Evolutionary conservation across 1,284 basidiomycete species (phyloP), one percentile per base, ranked within the genome.

Genomic region (Cystobasidium pallidum): DNA sequence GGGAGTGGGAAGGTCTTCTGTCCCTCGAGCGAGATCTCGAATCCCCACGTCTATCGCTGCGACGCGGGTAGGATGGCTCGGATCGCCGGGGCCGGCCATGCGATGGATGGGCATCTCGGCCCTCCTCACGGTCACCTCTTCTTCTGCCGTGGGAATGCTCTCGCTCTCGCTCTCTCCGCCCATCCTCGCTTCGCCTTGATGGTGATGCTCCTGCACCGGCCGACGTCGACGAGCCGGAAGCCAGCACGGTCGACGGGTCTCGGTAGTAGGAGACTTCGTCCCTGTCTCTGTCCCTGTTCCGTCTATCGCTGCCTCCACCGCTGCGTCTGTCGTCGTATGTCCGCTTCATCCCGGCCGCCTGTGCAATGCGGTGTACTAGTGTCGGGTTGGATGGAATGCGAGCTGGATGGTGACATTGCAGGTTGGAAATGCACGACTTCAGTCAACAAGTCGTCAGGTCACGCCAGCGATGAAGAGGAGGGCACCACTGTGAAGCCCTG

Each of bases 221-320:
- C 24, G 55, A 7, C 21, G 52, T 10, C n/a, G 32, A 55, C 3
- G 55, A 34, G 6, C 43, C 64, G 4, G 36, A 51, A 39, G 52
- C 43, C 24, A 39, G 21, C 10, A 39, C 49, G 19, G 66, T 17
- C 10, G 43, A 66, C 63, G 68, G 74, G 75, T 34, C 64, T 76
- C 70, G 74, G 74, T 75, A 66, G 62, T 39, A 66, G 75, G 75
- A 6, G 72, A 24, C 41, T 26, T 57, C 75, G 28, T 75, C 75
- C 64, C 74, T 74, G 17, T 19, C 71, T 15, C 51, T 28, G 32
- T 43, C 39, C n/a, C 64, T 28, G 45, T 45, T 55, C 26, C 66
- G 24, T 57, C 55, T 28, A 21, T 47, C 24, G 10, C 34, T 36
- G 19, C 54, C 30, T 51, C 49, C 49, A 26, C 49, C 49, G 21